Evolutionary conservation across 345 rosid species (phyloP).

Genomic region (Sapria himalayana): DNA sequence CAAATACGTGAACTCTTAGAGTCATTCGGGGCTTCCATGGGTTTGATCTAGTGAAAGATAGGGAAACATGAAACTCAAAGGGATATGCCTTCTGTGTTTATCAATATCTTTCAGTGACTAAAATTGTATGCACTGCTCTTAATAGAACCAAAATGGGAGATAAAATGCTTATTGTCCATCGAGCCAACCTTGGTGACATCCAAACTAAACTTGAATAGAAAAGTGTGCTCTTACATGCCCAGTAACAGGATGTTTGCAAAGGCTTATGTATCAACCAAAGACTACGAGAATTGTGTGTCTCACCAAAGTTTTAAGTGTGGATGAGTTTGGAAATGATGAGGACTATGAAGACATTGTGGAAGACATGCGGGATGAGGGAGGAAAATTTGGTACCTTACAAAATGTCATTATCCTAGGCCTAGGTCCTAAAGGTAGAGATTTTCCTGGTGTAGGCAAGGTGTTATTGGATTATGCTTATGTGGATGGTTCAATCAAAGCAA

Average conservation of each 20-base stretch:
- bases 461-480: conserved; percentile 57
- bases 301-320: conserved; percentile 60
- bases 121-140: conserved; percentile 85
- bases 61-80: conserved; percentile 87
- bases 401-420: conserved; percentile 82
- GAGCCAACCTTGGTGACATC: conserved; percentile 72
- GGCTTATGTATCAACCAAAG: conserved; percentile 58
- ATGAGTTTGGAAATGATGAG: no score
- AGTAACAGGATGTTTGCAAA: conserved; percentile 85
- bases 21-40: conserved; percentile 79
- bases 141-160: conserved; percentile 98
- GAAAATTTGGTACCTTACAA: conserved; percentile 66
- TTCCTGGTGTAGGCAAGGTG: no score
- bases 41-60: conserved; percentile 82
- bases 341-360: conserved; percentile 91
- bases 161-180: conserved; percentile 87
- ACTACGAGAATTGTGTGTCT: conserved; percentile 80
- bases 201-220: conserved; percentile 98
- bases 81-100: conserved; percentile 89
- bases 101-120: conserved; percentile 91
- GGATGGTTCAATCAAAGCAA: conserved; percentile 42
- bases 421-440: conserved; percentile 26
- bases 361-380: conserved; percentile 84
- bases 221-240: conserved; percentile 69
- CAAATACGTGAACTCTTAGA: conserved; percentile 90